Evolutionary conservation across 2,329 filamentous ascomycete genomes (phyloP).

Genomic region (Fusarium palustre): DNA sequence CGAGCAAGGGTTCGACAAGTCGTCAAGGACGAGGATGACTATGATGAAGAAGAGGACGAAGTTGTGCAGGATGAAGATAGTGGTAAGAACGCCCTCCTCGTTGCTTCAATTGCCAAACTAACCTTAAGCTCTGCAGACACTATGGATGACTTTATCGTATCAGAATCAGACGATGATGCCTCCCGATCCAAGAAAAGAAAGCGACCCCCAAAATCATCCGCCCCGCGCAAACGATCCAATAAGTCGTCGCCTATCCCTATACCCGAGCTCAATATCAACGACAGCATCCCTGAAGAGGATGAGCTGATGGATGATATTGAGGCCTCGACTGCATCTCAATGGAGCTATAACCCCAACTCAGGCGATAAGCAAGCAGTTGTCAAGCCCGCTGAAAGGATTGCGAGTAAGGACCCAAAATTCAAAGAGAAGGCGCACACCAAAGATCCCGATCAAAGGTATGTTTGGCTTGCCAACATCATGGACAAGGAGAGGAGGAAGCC

Average conservation of each 20-base stretch:
- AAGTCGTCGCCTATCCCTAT: constrained; percentile 56
- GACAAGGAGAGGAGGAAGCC: constrained; percentile 86
- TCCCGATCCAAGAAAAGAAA: constrained; percentile 79
- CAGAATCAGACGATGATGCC: constrained; percentile 78
- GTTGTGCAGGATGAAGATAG: constrained; percentile 71
- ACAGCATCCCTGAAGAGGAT: constrained; percentile 65
- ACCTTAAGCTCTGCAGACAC: constrained; percentile 62
- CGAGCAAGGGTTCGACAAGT: constrained; percentile 66
- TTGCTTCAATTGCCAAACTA: not conserved
- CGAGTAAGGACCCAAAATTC: constrained; percentile 49
- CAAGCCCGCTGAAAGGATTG: constrained; percentile 48
- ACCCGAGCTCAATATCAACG: constrained; percentile 45
- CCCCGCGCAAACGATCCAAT: constrained; percentile 72
- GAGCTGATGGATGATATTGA: constrained; percentile 67
- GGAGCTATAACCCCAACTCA: constrained; percentile 73
- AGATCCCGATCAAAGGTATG: constrained; percentile 87
- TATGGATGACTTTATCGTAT: constrained; percentile 87
- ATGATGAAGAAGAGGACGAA: constrained; percentile 78
- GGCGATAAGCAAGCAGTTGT: constrained; percentile 53
- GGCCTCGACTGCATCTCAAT: constrained; percentile 82
- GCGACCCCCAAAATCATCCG: constrained; percentile 64
- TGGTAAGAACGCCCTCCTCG: constrained; percentile 54
- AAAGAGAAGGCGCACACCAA: constrained; percentile 80
- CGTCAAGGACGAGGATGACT: constrained; percentile 75
- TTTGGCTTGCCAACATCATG: constrained; percentile 87